These are phyloP conservation scores for Verticillium dahliae DNA, from an alignment of 2,329 filamentous ascomycete genomes.

Conservation along the genomic window DNA sequence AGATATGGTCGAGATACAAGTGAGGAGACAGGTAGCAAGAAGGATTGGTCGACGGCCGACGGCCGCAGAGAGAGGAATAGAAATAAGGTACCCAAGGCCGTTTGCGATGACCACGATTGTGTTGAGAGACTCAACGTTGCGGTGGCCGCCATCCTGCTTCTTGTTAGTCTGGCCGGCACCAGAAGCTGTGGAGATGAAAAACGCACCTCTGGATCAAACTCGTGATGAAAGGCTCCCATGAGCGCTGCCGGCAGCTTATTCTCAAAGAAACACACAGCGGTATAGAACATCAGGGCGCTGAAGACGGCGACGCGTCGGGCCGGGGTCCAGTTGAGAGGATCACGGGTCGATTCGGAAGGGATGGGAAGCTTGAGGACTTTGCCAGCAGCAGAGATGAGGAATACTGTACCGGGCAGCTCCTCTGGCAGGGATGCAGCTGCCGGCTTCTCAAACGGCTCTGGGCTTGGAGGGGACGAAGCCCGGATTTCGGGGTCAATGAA, in stretches of 20 bases:
- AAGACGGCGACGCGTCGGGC: conserved; percentile 13
- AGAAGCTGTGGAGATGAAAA: not conserved
- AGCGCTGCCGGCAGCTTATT: conserved; percentile 15
- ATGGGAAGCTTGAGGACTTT: conserved; percentile 22
- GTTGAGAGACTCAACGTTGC: conserved; percentile 17
- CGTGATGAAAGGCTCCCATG: conserved; percentile 12
- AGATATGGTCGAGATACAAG: conserved; percentile 18
- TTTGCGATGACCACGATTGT: conserved; percentile 23
- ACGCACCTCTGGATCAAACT: conserved; percentile 15
- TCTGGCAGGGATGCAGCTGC: not conserved
- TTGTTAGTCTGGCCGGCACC: not conserved
- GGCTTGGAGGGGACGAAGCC: not conserved
- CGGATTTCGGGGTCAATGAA: not conserved
- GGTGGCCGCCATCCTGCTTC: conserved; percentile 15
- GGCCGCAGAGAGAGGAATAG: conserved; percentile 27
- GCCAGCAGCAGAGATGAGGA: conserved; percentile 23
- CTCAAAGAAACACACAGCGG: conserved; percentile 13
- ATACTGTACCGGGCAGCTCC: conserved; percentile 19
- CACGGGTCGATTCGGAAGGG: conserved; percentile 19
- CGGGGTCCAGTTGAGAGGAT: conserved; percentile 21
- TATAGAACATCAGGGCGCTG: conserved; percentile 11
- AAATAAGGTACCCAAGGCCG: conserved; percentile 26
- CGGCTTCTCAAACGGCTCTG: not conserved
- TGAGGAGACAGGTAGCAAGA: conserved; percentile 16
- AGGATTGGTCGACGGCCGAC: conserved; percentile 29